These are phyloP conservation scores for Colletotrichum sp. DNA, from an alignment of 2,329 filamentous ascomycete species.

Conservation along the genomic window DNA sequence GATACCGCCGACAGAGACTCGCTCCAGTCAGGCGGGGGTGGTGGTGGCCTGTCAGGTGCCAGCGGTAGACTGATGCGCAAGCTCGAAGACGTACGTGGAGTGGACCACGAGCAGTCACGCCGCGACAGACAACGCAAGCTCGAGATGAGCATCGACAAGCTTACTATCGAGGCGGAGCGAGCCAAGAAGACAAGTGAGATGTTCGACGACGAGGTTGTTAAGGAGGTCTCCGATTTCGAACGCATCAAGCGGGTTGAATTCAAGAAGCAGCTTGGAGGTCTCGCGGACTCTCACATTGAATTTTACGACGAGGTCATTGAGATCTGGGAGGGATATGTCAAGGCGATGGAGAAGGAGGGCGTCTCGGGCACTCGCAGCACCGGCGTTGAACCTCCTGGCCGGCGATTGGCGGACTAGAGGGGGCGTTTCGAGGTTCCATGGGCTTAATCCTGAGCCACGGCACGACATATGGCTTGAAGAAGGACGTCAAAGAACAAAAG, in stretches of 20 bases:
- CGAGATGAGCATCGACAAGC: slow-evolving; percentile 89
- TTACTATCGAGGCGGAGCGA: slow-evolving; percentile 87
- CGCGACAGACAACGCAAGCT: slow-evolving; percentile 88
- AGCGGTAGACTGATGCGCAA: slow-evolving; percentile 90
- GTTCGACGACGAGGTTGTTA: slow-evolving; percentile 95
- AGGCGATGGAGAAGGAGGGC: slow-evolving; percentile 80
- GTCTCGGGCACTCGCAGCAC: slow-evolving; percentile 22
- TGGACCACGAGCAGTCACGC: slow-evolving; percentile 92
- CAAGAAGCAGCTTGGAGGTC: slow-evolving; percentile 79
- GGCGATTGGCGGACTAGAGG: slow-evolving; percentile 10
- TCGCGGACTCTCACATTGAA: slow-evolving; percentile 84
- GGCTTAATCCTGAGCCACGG: neutral
- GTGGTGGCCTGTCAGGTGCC: slow-evolving; percentile 70
- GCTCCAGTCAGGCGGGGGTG: slow-evolving; percentile 66
- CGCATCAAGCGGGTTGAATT: slow-evolving; percentile 95
- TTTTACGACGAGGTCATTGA: slow-evolving; percentile 84
- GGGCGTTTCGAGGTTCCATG: neutral
- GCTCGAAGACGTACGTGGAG: slow-evolving; percentile 94
- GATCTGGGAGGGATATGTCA: slow-evolving; percentile 90
- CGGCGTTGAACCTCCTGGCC: slow-evolving; percentile 18
- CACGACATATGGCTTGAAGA: neutral
- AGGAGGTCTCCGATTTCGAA: slow-evolving; percentile 93
- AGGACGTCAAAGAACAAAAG: neutral
- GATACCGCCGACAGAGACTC: slow-evolving; percentile 85
- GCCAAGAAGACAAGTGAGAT: slow-evolving; percentile 87